phyloP scores from a whole-genome alignment of 2,329 filamentous ascomycete genomes.

The Fusarium mundagurra region DNA sequence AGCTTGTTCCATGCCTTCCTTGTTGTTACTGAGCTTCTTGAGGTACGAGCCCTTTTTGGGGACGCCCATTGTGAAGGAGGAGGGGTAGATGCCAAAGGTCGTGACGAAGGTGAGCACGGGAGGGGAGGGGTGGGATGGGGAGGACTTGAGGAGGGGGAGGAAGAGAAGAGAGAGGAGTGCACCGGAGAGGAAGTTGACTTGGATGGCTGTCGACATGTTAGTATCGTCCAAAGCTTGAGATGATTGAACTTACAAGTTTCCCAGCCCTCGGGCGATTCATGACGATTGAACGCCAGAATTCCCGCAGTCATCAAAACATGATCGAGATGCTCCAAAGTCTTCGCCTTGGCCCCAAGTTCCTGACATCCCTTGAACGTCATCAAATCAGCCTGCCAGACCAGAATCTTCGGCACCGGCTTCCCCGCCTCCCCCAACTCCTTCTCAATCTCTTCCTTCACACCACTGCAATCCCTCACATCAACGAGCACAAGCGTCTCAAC shows the following conservation, averaged over 20 bases:
- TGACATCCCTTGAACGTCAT: slow-evolving; percentile 50
- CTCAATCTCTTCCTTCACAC: slow-evolving; percentile 48
- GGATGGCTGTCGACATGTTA: slow-evolving; percentile 40
- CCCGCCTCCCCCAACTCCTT: slow-evolving; percentile 39
- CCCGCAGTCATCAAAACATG: slow-evolving; percentile 51
- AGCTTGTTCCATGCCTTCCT: slow-evolving; percentile 49
- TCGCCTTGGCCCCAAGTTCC: slow-evolving; percentile 44
- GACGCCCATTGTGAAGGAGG: slow-evolving; percentile 50
- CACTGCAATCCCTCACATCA: slow-evolving; percentile 47
- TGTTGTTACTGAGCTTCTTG: slow-evolving; percentile 49
- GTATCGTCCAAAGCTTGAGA: fast-evolving
- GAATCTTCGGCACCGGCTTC: slow-evolving; percentile 45
- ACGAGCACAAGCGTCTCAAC: slow-evolving; percentile 50
- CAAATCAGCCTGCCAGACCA: slow-evolving; percentile 51
- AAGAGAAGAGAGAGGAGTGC: slow-evolving; percentile 48
- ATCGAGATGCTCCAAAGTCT: slow-evolving; percentile 44
- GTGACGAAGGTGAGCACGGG: slow-evolving; percentile 52
- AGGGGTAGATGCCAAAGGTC: slow-evolving; percentile 51
- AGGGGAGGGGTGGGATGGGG: slow-evolving; percentile 44
- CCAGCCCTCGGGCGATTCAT: slow-evolving; percentile 51
- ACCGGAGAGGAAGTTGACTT: slow-evolving; percentile 51
- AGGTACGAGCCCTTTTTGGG: slow-evolving; percentile 48
- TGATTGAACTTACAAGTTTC: slow-evolving; percentile 46
- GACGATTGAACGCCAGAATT: slow-evolving; percentile 49
- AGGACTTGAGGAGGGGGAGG: slow-evolving; percentile 47